phyloP scores from a whole-genome alignment of 495 filamentous ascomycete genomes.

The Bathelium albidoporum region DNA sequence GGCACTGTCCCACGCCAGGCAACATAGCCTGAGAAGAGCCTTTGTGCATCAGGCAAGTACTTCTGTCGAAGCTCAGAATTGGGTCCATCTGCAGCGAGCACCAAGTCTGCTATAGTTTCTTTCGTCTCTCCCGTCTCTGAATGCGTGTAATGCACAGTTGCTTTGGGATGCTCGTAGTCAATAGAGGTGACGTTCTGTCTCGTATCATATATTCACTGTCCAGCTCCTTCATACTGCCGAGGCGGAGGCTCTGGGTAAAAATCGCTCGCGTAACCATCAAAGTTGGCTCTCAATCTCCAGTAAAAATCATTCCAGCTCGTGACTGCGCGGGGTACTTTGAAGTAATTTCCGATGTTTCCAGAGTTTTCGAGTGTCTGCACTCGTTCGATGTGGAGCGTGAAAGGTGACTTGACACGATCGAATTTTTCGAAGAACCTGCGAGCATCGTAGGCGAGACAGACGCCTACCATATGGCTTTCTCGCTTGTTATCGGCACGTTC shows the following conservation, averaged over 20 bases:
- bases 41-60: slow-evolving; percentile 33
- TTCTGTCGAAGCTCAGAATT: slow-evolving; percentile 41
- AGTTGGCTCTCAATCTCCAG: slow-evolving; percentile 41
- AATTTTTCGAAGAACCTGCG: slow-evolving; percentile 16
- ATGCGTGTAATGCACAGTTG: background rate
- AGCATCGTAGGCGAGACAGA: slow-evolving; percentile 16
- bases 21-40: slow-evolving; percentile 44
- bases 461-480: slow-evolving; percentile 21
- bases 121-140: slow-evolving; percentile 18
- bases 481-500: slow-evolving; percentile 30
- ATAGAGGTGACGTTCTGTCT: slow-evolving; percentile 38
- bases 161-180: slow-evolving; percentile 16
- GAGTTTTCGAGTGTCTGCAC: background rate
- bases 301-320: slow-evolving; percentile 46
- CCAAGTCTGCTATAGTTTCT: slow-evolving; percentile 34
- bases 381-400: background rate
- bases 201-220: slow-evolving; percentile 33
- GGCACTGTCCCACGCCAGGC: slow-evolving; percentile 42
- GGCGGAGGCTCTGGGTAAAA: slow-evolving; percentile 33
- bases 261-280: slow-evolving; percentile 37
- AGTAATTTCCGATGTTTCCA: background rate
- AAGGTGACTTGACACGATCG: slow-evolving; percentile 9
- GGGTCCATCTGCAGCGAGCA: slow-evolving; percentile 46
- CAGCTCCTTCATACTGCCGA: slow-evolving; percentile 28
- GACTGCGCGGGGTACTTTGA: background rate